phyloP scores from a whole-genome alignment of 1,284 basidiomycete genomes.

The Mycena sp. region DNA sequence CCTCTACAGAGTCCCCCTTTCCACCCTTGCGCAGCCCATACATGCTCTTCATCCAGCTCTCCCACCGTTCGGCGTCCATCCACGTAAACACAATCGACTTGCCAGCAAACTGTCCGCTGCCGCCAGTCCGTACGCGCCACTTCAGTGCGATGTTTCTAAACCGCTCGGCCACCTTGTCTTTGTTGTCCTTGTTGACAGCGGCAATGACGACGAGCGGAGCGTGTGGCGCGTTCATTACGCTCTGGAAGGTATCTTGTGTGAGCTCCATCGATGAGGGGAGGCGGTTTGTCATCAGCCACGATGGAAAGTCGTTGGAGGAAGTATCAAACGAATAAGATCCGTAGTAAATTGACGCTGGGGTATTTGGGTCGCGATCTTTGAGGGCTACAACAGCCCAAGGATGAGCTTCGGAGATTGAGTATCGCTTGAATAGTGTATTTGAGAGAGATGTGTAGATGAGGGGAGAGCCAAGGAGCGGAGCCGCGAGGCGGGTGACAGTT shows the following conservation, averaged over 20 bases:
- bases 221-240: constrained; percentile 76
- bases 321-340: constrained; percentile 41
- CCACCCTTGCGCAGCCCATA: constrained; percentile 67
- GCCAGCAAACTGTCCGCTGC: constrained; percentile 44
- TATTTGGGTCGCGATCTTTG: constrained; percentile 69
- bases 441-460: constrained; percentile 68
- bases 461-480: constrained; percentile 73
- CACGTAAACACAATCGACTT: constrained; percentile 84
- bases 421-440: constrained; percentile 60
- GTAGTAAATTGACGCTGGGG: constrained; percentile 51
- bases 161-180: constrained; percentile 53
- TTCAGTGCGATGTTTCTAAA: constrained; percentile 66
- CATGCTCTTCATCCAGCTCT: constrained; percentile 88
- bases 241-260: constrained; percentile 68
- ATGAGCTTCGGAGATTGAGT: constrained; percentile 56
- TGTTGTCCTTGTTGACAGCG: constrained; percentile 59
- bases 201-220: constrained; percentile 81
- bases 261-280: constrained; percentile 78
- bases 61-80: constrained; percentile 87
- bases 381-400: constrained; percentile 76
- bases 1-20: constrained; percentile 44
- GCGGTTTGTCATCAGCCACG: constrained; percentile 74
- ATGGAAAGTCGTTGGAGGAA: constrained; percentile 41
- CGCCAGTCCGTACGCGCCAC: constrained; percentile 65
- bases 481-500: constrained; percentile 46